Evolutionary conservation across 805 yeast species (phyloP), one percentile per base, ranked within the genome.

Genomic region (Barnettozyma populi): DNA sequence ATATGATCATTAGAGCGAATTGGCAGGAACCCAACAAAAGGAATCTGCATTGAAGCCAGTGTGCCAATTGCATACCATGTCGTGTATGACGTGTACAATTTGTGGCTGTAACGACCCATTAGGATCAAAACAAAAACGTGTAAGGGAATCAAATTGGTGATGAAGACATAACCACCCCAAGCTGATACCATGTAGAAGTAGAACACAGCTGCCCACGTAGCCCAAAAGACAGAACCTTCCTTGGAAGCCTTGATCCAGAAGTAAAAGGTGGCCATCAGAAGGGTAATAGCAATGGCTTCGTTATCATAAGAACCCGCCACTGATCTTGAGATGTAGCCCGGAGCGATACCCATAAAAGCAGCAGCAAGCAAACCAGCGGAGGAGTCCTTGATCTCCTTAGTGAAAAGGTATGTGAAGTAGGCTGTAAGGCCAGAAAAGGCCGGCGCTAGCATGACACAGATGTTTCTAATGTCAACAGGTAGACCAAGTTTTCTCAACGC

Each of bases 121-220:
- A 88, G 70, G 45, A 94, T 69, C 63, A 94, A 74, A 43, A 89
- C 90, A 62, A 94, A 90, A 23, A 90, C 90, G 65, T 94, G 99
- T 57, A 94, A 74, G 41, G 99, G 99, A 60, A 94, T 89, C 75
- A 95, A 81, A 71, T 94, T 94, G 50, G 99, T 94, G 70, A 94
- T 95, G 74, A 94, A 94, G 45, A 95, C 99, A 65, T 94, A 94
- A 24, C 99, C 99, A 74, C 99, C 99, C 99, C 99, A 61, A 11
- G 99, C 99, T 42, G 95, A 83, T 45, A 94, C 99, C 99, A 94
- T 94, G 75, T 94, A 94, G 69, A 95, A 94, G 72, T 95, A 94
- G 59, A 82, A 85, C 31, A 89, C 64, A 2, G 99, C 95, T 25
- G 97, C 82, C 57, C 85, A 70, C 2, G 92, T 74, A 10, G 89